Conservation (phyloP, 352 stramenopile genomes). For the Phytopythium boreale region DNA sequence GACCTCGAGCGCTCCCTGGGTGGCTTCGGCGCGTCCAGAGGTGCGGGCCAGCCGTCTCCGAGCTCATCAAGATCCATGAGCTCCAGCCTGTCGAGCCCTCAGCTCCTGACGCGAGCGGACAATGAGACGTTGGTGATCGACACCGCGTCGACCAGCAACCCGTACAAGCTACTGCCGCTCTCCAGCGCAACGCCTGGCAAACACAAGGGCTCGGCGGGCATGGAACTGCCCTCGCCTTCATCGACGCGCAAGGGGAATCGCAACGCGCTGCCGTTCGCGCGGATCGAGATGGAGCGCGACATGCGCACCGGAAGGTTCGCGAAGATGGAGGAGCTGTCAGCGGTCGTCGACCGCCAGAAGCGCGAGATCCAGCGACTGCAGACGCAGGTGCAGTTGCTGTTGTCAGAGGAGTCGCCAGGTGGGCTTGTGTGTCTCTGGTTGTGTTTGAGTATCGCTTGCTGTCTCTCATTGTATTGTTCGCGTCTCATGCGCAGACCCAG, state of each 20-base stretch:
- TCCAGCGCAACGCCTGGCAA: conserved; percentile 24
- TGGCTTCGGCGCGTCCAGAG: neutral
- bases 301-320: conserved; percentile 16
- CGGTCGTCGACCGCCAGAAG: conserved; percentile 52
- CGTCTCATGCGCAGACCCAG: neutral
- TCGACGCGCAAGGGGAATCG: conserved; percentile 2
- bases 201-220: conserved; percentile 8
- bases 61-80: conserved; percentile 9
- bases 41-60: neutral
- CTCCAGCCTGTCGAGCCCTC: conserved; percentile 32
- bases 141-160: conserved; percentile 5
- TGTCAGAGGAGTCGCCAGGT: conserved; percentile 33
- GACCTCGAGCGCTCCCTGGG: conserved; percentile 41
- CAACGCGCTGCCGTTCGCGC: conserved; percentile 39
- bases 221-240: conserved; percentile 1
- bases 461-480: neutral
- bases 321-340: conserved; percentile 41
- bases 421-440: neutral
- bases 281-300: conserved; percentile 36
- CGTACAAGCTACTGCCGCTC: conserved; percentile 23
- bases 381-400: conserved; percentile 56
- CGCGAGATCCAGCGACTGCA: conserved; percentile 70
- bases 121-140: conserved; percentile 15
- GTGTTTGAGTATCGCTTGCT: too few species aligned
- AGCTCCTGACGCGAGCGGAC: conserved; percentile 19